These are phyloP conservation scores for Groenewaldozyma auringiensis DNA, from an alignment of 1,139 yeast genomes.

Conservation along the genomic window DNA sequence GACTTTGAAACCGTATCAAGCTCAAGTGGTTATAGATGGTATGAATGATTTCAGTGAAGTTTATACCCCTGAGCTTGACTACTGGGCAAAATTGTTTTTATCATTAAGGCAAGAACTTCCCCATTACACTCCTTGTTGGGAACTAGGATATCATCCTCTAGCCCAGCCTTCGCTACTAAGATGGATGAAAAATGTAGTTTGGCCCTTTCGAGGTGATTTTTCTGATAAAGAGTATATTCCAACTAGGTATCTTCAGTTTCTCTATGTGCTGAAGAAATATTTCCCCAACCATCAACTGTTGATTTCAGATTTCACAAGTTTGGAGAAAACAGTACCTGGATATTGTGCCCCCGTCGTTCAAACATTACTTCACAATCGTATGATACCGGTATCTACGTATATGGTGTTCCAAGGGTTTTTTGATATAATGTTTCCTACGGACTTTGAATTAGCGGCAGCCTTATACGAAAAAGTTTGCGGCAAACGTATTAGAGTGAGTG, in stretches of 20 bases:
- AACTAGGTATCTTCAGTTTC: conserved; percentile 60
- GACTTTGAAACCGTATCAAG: conserved; percentile 67
- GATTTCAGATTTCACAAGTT: conserved; percentile 63
- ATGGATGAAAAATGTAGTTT: conserved; percentile 32
- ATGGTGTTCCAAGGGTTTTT: conserved; percentile 81
- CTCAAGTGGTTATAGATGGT: conserved; percentile 66
- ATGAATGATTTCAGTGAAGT: conserved; percentile 73
- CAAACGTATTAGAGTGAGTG: conserved; percentile 45
- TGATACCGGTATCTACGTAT: conserved; percentile 64
- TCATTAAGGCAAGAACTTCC: conserved; percentile 43
- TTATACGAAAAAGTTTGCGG: conserved; percentile 62
- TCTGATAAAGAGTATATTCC: conserved; percentile 78
- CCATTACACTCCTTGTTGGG: conserved; percentile 31
- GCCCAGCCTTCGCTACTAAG: conserved; percentile 30
- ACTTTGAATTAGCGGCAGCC: conserved; percentile 55
- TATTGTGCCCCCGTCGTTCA: conserved; percentile 80
- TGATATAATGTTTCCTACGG: conserved; percentile 83
- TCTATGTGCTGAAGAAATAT: conserved; percentile 52
- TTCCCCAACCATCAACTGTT: conserved; percentile 73
- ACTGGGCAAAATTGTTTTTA: conserved; percentile 50
- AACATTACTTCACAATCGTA: conserved; percentile 58
- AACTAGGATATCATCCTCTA: conserved; percentile 34
- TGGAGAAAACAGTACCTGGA: conserved; percentile 57
- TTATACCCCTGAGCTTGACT: conserved; percentile 60
- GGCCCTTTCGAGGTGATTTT: conserved; percentile 61